Evolutionary conservation across 2,329 filamentous ascomycete genomes (phyloP).

Genomic region (Epichloe brachyelytri): DNA sequence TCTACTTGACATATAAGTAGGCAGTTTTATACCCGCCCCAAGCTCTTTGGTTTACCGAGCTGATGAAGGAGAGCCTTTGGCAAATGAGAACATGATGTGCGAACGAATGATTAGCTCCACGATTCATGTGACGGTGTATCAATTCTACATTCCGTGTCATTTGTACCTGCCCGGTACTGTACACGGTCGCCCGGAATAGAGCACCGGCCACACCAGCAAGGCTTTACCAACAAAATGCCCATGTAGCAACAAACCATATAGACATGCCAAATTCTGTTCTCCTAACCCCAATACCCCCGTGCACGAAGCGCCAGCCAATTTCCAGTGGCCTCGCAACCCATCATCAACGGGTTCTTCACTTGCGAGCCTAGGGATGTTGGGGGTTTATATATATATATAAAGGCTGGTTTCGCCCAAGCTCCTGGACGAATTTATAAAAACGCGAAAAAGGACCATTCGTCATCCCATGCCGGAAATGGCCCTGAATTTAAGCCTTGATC

Average conservation of each 20-base stretch:
- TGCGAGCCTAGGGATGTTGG: too few relatives aligned
- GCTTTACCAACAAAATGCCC: not conserved
- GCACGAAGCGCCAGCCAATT: not conserved
- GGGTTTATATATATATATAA: too few relatives aligned
- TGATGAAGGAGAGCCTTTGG: not conserved
- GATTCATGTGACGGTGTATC: too few relatives aligned
- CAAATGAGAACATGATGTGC: too few relatives aligned
- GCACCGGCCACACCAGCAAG: not conserved
- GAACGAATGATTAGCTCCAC: too few relatives aligned
- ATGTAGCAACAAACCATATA: not conserved
- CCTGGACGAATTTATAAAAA: too few relatives aligned
- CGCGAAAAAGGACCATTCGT: not conserved
- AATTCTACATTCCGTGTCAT: not conserved
- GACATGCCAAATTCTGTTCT: not conserved
- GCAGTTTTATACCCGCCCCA: slow-evolving; percentile 1
- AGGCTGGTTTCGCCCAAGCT: too few relatives aligned
- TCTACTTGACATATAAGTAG: not conserved
- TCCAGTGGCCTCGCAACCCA: too few relatives aligned
- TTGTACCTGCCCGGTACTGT: not conserved
- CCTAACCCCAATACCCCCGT: not conserved
- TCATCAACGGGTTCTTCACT: too few relatives aligned
- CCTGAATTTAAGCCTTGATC: not conserved
- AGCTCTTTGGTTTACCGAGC: not conserved
- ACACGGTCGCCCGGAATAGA: not conserved
- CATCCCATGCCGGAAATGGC: not conserved